Percentiles rank a stretch among this genome's conserved stretches.
These are phyloP conservation scores for Kazachstania kunashirensis DNA, from an alignment of 805 yeast species.

Conservation along the genomic window DNA sequence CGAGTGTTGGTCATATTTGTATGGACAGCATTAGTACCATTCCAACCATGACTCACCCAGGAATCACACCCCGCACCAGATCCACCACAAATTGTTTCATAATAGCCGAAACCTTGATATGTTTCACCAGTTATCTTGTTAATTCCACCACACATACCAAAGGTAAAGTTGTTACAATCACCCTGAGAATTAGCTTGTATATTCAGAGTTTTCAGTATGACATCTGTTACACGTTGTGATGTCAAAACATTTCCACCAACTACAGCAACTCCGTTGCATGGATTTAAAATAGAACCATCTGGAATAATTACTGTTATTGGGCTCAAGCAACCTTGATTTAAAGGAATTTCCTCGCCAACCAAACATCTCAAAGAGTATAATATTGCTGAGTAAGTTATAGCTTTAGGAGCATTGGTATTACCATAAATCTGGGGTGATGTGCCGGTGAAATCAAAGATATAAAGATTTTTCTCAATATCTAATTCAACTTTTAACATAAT, in stretches of 20 bases:
- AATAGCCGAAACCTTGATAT: conserved; percentile 71
- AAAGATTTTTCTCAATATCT: conserved; percentile 43
- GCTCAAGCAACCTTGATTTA: conserved; percentile 83
- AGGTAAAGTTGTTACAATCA: conserved; percentile 87
- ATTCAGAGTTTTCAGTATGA: conserved; percentile 72
- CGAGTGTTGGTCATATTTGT: conserved; percentile 92
- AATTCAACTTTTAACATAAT: conserved; percentile 48
- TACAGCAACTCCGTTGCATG: conserved; percentile 79
- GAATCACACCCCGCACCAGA: conserved; percentile 62
- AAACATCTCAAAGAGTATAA: conserved; percentile 78
- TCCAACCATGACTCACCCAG: conserved; percentile 61
- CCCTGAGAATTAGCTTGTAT: conserved; percentile 96
- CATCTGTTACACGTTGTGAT: conserved; percentile 87
- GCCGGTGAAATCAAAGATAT: conserved; percentile 75
- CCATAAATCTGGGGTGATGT: conserved; percentile 84
- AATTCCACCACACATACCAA: conserved; percentile 72
- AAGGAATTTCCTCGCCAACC: conserved; percentile 79
- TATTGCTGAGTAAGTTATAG: conserved; percentile 82
- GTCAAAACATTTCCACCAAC: conserved; percentile 95
- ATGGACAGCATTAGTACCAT: conserved; percentile 84
- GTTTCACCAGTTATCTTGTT: conserved; percentile 34
- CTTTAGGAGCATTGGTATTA: conserved; percentile 85
- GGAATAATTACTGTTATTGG: conserved; percentile 68
- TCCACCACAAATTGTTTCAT: conserved; percentile 93
- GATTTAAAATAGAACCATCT: conserved; percentile 54